phyloP scores from a whole-genome alignment of 371 early-diverging fungal species.

The Rhizoclosmatium hyalinum region DNA sequence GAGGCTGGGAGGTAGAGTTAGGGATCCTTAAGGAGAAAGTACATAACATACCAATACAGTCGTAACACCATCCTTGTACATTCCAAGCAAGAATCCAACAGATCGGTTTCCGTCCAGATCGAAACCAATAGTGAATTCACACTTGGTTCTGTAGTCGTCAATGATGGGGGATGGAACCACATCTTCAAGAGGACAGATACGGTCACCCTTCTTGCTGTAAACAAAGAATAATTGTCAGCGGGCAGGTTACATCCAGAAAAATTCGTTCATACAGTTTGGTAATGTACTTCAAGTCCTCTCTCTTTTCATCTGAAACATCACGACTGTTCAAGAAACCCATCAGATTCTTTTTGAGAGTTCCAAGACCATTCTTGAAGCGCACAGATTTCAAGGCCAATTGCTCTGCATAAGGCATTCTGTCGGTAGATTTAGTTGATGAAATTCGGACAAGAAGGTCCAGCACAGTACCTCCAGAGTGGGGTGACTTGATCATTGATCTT shows the following conservation, averaged over 20 bases:
- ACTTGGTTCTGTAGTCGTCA: constrained; percentile 78
- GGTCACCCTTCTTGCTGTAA: constrained; percentile 12
- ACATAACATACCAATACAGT: constrained; percentile 52
- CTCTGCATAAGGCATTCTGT: constrained; percentile 46
- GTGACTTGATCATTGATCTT: constrained; percentile 77
- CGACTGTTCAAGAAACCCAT: constrained; percentile 37
- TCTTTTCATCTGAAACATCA: constrained; percentile 31
- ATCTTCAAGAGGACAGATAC: constrained; percentile 54
- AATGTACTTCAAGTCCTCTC: constrained; percentile 30
- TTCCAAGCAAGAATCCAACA: constrained; percentile 78
- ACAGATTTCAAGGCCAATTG: constrained; percentile 49
- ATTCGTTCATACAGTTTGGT: constrained; percentile 14
- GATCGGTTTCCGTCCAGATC: constrained; percentile 61
- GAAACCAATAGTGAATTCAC: constrained; percentile 80
- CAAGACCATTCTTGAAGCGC: constrained; percentile 33
- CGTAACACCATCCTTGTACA: constrained; percentile 68
- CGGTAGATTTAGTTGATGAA: not conserved
- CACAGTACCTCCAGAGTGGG: constrained; percentile 65
- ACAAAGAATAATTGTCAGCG: not conserved
- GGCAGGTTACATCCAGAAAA: constrained; percentile 21
- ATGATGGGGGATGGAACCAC: constrained; percentile 70
- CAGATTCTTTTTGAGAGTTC: constrained; percentile 36
- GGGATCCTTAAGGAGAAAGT: not conserved
- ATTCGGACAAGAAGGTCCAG: not conserved
- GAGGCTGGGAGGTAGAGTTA: constrained; percentile 29